Evolutionary conservation across 169 alveolate genomes (phyloP), one percentile per base, ranked within the genome.

Genomic region (Sarcocystis neurona): DNA sequence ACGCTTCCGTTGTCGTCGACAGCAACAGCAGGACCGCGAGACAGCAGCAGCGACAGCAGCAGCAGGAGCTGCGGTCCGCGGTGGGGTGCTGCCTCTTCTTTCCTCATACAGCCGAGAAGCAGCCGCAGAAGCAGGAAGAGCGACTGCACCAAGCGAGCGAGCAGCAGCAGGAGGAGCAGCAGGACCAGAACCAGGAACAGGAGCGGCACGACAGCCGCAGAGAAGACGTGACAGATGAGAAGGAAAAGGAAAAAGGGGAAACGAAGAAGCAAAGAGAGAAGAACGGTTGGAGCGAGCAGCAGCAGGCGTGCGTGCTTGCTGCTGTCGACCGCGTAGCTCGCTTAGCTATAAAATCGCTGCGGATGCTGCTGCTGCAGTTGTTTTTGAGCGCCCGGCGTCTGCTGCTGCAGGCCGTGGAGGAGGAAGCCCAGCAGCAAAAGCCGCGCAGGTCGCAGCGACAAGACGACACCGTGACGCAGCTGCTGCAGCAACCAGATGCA

Each of bases 41-140:
- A n/a, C n/a, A n/a, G n/a, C n/a, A n/a, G 50, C 82, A 72, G 82
- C 82, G 43, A 34, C 58, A n/a, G 34, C 27, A n/a, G 82, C 82
- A 72, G 82, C 82, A 32, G 53, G 30, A 47, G 43, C 56, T 34
- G 82, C 32, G 82, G 82, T 23, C 82, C 34, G 46, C 82, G 82
- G 30, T 72, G 43, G 1, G 82, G 82, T 20, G 82, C 58, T 10
- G 82, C 34, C 32, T 1, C 82, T 39, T 72, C 43, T 34, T 34
- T 72, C 58, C 82, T 39, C 43, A 72, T 72, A 72, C 82, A 53
- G 82, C n/a, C 50, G 34, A 41, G 82, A 72, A 23, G 10, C 43
- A 18, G 30, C 82, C 6, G 82, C 82, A 32, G 30, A 34, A 41
- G 50, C 20, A 4, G 30, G 50, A 2, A 10, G 58, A 72, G 82